A percentile compares a stretch with the other conserved stretches of the same genome.
These are phyloP conservation scores for Rubia yunnanensis DNA, from an alignment of 257 asterid species.

Conservation along the genomic window DNA sequence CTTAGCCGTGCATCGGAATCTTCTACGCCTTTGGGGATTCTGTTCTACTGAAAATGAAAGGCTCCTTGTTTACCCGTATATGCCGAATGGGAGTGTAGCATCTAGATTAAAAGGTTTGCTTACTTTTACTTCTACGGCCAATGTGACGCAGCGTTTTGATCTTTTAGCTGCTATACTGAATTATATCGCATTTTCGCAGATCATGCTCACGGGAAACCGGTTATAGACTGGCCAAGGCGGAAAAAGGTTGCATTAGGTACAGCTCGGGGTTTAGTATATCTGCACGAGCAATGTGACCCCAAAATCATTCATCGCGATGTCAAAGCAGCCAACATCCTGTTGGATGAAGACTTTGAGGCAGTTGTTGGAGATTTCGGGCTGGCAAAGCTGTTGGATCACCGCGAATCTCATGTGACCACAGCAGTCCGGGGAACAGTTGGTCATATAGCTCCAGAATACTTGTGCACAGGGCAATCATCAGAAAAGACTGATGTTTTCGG, in stretches of 20 bases:
- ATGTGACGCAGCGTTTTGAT: neutral
- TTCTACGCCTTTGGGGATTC: slow-evolving; percentile 83
- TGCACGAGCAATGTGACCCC: slow-evolving; percentile 95
- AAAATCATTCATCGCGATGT: slow-evolving; percentile 89
- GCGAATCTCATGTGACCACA: slow-evolving; percentile 84
- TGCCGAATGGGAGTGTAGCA: slow-evolving; percentile 89
- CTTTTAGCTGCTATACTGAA: neutral
- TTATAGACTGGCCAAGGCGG: slow-evolving; percentile 76
- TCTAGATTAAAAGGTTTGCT: slow-evolving; percentile 64
- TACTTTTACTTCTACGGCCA: neutral
- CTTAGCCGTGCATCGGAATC: slow-evolving; percentile 86
- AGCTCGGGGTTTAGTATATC: slow-evolving; percentile 75
- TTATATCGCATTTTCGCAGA: slow-evolving; percentile 33
- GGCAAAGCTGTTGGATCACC: slow-evolving; percentile 89
- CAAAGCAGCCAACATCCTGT: slow-evolving; percentile 84
- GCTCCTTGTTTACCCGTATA: slow-evolving; percentile 76
- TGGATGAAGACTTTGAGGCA: slow-evolving; percentile 94
- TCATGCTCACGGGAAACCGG: slow-evolving; percentile 59
- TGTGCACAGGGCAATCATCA: slow-evolving; percentile 86
- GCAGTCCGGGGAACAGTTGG: slow-evolving; percentile 97
- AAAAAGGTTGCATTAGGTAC: slow-evolving; percentile 78
- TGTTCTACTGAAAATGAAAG: slow-evolving; percentile 84
- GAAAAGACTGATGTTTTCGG: slow-evolving; percentile 94
- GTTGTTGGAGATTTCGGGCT: slow-evolving; percentile 93
- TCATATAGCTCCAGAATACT: slow-evolving; percentile 90